Evolutionary conservation across 352 stramenopile species (phyloP).

Genomic region (Pythium sukuiense): DNA sequence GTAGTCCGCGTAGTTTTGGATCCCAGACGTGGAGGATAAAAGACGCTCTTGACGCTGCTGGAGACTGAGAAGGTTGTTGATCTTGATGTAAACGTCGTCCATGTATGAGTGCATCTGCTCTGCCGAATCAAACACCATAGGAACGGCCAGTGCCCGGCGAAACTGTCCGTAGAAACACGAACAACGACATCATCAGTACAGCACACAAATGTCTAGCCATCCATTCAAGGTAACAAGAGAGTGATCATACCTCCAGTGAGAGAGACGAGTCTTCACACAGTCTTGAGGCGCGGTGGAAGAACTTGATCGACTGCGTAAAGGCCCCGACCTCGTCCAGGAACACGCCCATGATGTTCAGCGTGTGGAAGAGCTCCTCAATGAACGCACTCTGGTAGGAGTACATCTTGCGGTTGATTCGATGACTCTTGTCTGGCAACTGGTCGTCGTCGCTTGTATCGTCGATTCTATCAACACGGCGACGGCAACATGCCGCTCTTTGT

Average conservation of each 20-base stretch:
- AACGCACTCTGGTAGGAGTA: slow-evolving; percentile 42
- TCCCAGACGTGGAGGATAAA: slow-evolving; percentile 22
- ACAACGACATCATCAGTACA: background rate
- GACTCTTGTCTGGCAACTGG: background rate
- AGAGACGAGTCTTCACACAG: slow-evolving; percentile 45
- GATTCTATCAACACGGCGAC: slow-evolving; percentile 6
- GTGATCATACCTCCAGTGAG: slow-evolving; percentile 33
- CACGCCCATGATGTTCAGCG: slow-evolving; percentile 57
- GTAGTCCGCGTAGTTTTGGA: background rate
- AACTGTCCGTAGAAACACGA: slow-evolving; percentile 9
- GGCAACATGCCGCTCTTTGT: slow-evolving; percentile 2
- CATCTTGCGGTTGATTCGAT: background rate
- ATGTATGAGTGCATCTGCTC: slow-evolving; percentile 15
- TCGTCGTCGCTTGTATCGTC: background rate
- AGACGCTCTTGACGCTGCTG: slow-evolving; percentile 20
- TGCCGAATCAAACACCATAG: slow-evolving; percentile 28
- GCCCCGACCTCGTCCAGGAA: slow-evolving; percentile 59
- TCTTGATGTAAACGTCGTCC: slow-evolving; percentile 11
- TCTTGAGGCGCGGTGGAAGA: slow-evolving; percentile 35
- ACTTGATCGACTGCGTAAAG: slow-evolving; percentile 46
- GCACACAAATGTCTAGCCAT: background rate
- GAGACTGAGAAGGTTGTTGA: slow-evolving; percentile 14
- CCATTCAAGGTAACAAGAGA: too few species aligned
- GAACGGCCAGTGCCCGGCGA: slow-evolving; percentile 16
- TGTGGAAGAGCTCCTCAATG: slow-evolving; percentile 46